These are phyloP conservation scores for Solanum stenotomum DNA, from an alignment of 257 asterid genomes.

Conservation along the genomic window DNA sequence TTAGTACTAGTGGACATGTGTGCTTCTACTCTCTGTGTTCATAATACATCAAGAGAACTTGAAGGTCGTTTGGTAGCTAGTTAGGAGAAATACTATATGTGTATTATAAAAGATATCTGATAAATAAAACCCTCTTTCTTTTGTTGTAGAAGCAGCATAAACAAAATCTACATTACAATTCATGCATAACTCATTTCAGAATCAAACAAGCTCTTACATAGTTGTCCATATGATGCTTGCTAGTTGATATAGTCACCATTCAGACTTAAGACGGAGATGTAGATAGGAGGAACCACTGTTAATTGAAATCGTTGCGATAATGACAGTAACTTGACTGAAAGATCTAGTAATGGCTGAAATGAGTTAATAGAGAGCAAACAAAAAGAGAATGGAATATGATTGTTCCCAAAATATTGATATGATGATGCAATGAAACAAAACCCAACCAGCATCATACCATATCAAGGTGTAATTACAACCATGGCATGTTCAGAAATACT, in stretches of 20 bases:
- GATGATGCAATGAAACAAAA: not conserved
- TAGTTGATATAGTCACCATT: not conserved
- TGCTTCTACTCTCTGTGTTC: slow-evolving; percentile 25
- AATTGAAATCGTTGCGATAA: not conserved
- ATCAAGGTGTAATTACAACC: not conserved
- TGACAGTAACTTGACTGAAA: not conserved
- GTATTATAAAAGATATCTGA: not conserved
- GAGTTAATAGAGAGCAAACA: not conserved
- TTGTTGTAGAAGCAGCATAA: not conserved
- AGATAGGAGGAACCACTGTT: not conserved
- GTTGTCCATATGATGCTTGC: not conserved
- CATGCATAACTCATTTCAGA: not conserved
- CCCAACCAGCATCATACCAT: not conserved
- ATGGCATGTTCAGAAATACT: not conserved
- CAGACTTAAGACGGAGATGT: not conserved
- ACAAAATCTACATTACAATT: not conserved
- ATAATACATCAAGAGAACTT: slow-evolving; percentile 15
- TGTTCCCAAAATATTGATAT: not conserved
- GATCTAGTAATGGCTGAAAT: not conserved
- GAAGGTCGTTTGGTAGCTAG: not conserved
- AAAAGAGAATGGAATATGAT: not conserved
- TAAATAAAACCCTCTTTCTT: not conserved
- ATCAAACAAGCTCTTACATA: not conserved
- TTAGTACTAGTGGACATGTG: slow-evolving; percentile 22
- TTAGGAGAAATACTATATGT: not conserved